These are phyloP conservation scores for Urochloa ruziziensis DNA, from an alignment of 176 grass and related monocot species.

Conservation along the genomic window DNA sequence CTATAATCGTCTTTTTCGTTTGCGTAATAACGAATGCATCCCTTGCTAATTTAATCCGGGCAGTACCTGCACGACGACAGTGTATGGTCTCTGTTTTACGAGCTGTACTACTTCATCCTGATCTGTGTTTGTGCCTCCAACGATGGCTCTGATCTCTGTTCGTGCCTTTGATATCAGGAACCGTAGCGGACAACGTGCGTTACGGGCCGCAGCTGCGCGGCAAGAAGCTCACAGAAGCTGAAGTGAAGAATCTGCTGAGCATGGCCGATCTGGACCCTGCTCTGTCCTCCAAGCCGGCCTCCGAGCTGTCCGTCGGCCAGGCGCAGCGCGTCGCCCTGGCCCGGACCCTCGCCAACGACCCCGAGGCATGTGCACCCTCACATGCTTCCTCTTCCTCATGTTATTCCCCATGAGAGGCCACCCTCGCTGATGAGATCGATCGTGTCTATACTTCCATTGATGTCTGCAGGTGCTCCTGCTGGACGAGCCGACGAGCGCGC, in stretches of 20 bases:
- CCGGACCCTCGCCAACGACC: slow-evolving; percentile 87
- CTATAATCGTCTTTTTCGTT: too few species aligned
- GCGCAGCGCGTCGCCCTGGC: slow-evolving; percentile 89
- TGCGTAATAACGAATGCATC: not conserved
- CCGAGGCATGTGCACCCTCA: slow-evolving; percentile 45
- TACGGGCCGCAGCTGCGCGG: slow-evolving; percentile 77
- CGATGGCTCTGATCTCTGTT: not conserved
- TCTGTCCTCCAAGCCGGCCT: slow-evolving; percentile 45
- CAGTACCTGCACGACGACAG: not conserved
- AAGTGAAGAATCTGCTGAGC: slow-evolving; percentile 60
- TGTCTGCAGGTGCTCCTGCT: slow-evolving; percentile 68
- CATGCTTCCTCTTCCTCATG: not conserved
- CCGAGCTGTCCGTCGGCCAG: slow-evolving; percentile 87
- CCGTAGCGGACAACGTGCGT: slow-evolving; percentile 74
- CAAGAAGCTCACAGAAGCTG: slow-evolving; percentile 66
- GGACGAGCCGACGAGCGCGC: slow-evolving; percentile 85
- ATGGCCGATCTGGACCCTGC: slow-evolving; percentile 63
- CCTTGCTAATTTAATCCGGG: not conserved
- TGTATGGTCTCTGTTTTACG: not conserved
- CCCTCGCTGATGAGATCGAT: too few species aligned
- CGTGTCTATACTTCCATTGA: too few species aligned
- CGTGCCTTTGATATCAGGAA: slow-evolving; percentile 37
- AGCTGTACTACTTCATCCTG: not conserved
- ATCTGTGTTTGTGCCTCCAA: too few species aligned
- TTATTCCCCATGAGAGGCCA: rapidly evolving